phyloP scores from a whole-genome alignment of 495 filamentous ascomycete genomes.

The Xylaria intraflava region DNA sequence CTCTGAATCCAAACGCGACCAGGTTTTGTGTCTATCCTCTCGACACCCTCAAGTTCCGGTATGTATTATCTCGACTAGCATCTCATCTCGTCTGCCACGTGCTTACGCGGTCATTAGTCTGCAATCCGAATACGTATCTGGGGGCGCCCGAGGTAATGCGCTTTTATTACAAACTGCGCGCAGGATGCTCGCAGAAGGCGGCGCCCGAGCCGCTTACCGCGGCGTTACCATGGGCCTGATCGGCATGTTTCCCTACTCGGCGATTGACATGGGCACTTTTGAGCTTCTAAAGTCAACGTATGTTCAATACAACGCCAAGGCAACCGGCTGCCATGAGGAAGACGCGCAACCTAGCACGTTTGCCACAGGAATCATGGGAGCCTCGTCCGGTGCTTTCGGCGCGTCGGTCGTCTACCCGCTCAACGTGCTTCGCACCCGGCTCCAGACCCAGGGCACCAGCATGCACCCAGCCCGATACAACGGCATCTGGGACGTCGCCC shows the following conservation, averaged over 20 bases:
- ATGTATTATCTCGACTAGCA: conserved; percentile 24
- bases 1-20: conserved; percentile 7
- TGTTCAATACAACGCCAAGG: conserved; percentile 60
- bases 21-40: conserved; percentile 92
- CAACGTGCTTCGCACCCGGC: conserved; percentile 85
- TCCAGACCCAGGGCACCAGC: conserved; percentile 91
- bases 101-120: conserved; percentile 48
- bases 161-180: conserved; percentile 74
- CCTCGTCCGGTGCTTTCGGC: conserved; percentile 83
- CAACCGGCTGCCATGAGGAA: conserved; percentile 67
- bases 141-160: conserved; percentile 74
- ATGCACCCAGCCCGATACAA: conserved; percentile 87
- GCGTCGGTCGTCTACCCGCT: conserved; percentile 92
- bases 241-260: conserved; percentile 97
- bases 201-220: conserved; percentile 75
- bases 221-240: conserved; percentile 86
- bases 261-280: conserved; percentile 92
- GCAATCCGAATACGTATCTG: conserved; percentile 87
- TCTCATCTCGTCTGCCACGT: not conserved
- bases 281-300: conserved; percentile 80
- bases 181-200: conserved; percentile 75
- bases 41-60: conserved; percentile 92
- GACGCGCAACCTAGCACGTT: conserved; percentile 72
- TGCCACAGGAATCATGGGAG: conserved; percentile 75
- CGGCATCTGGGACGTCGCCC: conserved; percentile 78